A percentile compares a stretch with the other conserved stretches of the same genome.
phyloP scores from a whole-genome alignment of 768 basidiomycete species.

The Cystobasidium onofrii region DNA sequence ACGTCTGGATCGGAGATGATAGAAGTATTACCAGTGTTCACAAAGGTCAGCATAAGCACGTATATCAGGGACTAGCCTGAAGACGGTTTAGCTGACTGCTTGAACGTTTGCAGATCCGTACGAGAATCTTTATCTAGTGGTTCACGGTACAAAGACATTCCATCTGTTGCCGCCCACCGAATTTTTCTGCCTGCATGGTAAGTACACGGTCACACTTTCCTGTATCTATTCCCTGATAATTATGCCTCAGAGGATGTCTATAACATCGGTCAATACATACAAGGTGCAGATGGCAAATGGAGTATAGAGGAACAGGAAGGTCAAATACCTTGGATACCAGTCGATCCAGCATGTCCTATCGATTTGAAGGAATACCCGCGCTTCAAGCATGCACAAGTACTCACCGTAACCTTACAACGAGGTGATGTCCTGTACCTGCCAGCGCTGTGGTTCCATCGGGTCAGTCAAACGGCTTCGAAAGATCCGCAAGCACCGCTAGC shows the following conservation, averaged over 20 bases:
- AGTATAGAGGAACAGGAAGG: neutral
- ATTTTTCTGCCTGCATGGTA: slow-evolving; percentile 72
- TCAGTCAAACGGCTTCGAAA: slow-evolving; percentile 56
- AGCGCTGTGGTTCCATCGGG: slow-evolving; percentile 90
- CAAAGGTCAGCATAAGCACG: slow-evolving; percentile 53
- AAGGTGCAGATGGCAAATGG: neutral
- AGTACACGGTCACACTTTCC: slow-evolving; percentile 30
- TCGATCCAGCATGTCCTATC: slow-evolving; percentile 55
- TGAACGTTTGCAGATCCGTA: slow-evolving; percentile 61
- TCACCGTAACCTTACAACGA: slow-evolving; percentile 57
- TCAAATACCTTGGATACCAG: slow-evolving; percentile 71
- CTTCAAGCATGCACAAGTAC: slow-evolving; percentile 54
- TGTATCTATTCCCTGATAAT: neutral
- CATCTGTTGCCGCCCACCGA: slow-evolving; percentile 82
- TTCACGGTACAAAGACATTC: slow-evolving; percentile 76
- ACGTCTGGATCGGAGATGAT: slow-evolving; percentile 80
- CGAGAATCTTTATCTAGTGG: slow-evolving; percentile 84
- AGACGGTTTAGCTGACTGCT: too few species aligned
- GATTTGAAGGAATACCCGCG: slow-evolving; percentile 17
- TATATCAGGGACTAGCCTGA: too few species aligned
- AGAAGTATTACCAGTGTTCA: slow-evolving; percentile 76
- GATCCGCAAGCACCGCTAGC: slow-evolving; percentile 47
- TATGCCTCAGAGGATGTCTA: neutral
- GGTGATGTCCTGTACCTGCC: slow-evolving; percentile 84
- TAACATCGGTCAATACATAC: neutral